A percentile compares a stretch with the other conserved stretches of the same genome.
Evolutionary conservation across 345 rosid genomes (phyloP).

Genomic region (Hibiscus mutabilis): DNA sequence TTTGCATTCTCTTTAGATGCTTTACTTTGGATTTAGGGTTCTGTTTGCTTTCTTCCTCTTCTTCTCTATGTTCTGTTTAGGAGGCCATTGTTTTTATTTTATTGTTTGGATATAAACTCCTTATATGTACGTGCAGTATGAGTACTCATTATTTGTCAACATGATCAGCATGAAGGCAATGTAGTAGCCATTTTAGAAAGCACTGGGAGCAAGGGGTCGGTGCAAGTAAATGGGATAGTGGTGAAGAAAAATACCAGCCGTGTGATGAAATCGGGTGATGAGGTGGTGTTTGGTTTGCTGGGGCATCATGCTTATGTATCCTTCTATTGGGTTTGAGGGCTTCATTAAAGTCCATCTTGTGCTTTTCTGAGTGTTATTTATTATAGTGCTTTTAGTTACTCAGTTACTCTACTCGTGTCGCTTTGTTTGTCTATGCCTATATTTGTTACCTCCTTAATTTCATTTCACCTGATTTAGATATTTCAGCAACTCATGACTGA

Average conservation of each 20-base stretch:
- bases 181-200: conserved; percentile 58
- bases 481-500: conserved; percentile 57
- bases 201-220: conserved; percentile 58
- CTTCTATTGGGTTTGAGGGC: conserved; percentile 21
- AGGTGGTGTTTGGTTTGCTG: conserved; percentile 50
- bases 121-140: conserved; percentile 49
- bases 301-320: conserved; percentile 83
- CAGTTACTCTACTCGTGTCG: neutral
- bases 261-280: conserved; percentile 67
- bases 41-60: no score
- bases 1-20: neutral
- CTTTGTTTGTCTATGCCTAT: neutral
- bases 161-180: conserved; percentile 63
- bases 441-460: conserved; percentile 31
- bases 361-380: neutral
- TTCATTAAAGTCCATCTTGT: neutral
- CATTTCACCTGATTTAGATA: conserved; percentile 35
- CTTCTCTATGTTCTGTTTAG: neutral
- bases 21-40: neutral
- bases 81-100: conserved; percentile 11
- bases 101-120: conserved; percentile 46
- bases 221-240: conserved; percentile 55
- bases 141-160: conserved; percentile 63
- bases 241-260: conserved; percentile 38
- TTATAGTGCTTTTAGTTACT: neutral